Conservation (phyloP, 257 asterid species). For the Gentiana straminea region DNA sequence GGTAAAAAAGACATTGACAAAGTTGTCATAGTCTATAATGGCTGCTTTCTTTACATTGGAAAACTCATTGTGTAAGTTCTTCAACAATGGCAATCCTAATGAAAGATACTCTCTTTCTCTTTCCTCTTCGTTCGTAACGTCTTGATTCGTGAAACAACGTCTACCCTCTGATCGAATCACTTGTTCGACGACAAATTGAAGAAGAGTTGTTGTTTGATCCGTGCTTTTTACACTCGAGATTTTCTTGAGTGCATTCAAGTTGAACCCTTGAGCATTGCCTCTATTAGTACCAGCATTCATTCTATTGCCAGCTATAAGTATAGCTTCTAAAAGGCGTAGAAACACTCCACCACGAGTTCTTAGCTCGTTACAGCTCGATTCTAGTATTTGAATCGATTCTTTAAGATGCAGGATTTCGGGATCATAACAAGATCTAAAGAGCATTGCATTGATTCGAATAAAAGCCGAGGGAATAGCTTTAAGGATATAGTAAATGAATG, state of each 20-base stretch:
- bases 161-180: constrained; percentile 61
- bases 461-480: constrained; percentile 68
- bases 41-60: constrained; percentile 65
- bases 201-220: constrained; percentile 68
- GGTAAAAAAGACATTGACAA: constrained; percentile 23
- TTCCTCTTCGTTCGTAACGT: constrained; percentile 14
- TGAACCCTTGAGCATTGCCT: constrained; percentile 80
- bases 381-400: constrained; percentile 51
- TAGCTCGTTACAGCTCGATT: constrained; percentile 59
- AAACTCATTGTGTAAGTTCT: constrained; percentile 27
- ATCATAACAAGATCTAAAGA: constrained; percentile 53
- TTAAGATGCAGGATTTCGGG: constrained; percentile 59
- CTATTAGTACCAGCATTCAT: constrained; percentile 79
- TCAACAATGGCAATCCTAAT: constrained; percentile 46
- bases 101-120: constrained; percentile 31
- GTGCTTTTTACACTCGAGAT: constrained; percentile 65
- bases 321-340: constrained; percentile 70
- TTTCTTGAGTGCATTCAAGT: constrained; percentile 45
- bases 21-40: constrained; percentile 34
- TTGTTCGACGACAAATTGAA: constrained; percentile 75
- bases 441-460: constrained; percentile 56
- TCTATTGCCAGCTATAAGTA: constrained; percentile 76
- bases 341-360: constrained; percentile 50
- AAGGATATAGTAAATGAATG: constrained; percentile 61
- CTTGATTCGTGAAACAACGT: constrained; percentile 19